Evolutionary conservation across 2,329 filamentous ascomycete species (phyloP).

Genomic region (Colletotrichum orbiculare): DNA sequence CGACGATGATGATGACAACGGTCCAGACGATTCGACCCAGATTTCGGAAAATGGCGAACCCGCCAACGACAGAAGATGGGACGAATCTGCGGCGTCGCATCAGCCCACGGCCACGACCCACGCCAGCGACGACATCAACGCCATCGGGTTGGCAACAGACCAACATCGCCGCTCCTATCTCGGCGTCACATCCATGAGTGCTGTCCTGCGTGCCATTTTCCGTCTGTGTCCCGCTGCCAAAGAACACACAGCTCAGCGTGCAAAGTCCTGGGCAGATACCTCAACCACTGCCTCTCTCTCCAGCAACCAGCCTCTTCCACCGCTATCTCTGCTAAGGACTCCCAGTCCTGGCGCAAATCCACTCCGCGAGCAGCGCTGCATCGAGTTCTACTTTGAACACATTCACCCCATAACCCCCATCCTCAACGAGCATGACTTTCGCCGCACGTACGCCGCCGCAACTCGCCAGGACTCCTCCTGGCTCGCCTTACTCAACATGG

Average conservation of each 20-base stretch:
- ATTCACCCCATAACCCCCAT: constrained; percentile 70
- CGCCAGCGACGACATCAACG: constrained; percentile 48
- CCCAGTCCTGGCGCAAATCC: constrained; percentile 54
- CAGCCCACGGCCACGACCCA: constrained; percentile 38
- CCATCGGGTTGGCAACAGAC: constrained; percentile 60
- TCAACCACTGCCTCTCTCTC: constrained; percentile 43
- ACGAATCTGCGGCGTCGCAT: constrained; percentile 41
- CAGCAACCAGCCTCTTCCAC: constrained; percentile 46
- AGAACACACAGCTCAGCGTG: constrained; percentile 41
- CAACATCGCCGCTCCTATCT: constrained; percentile 69
- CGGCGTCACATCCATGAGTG: constrained; percentile 73
- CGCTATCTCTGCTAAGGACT: constrained; percentile 13
- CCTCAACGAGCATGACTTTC: constrained; percentile 69
- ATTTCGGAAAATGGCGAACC: constrained; percentile 43
- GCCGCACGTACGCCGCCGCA: constrained; percentile 43
- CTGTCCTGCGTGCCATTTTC: constrained; percentile 68
- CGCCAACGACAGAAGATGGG: constrained; percentile 43
- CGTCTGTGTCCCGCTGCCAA: constrained; percentile 46
- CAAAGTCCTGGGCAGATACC: constrained; percentile 39
- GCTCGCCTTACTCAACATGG: constrained; percentile 71
- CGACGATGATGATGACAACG: constrained; percentile 13
- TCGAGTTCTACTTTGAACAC: constrained; percentile 71
- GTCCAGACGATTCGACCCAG: constrained; percentile 39
- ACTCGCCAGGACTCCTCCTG: constrained; percentile 66
- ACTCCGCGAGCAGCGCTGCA: constrained; percentile 51